These are phyloP conservation scores for Eucommia ulmoides DNA, from an alignment of 257 asterid species.

Conservation along the genomic window DNA sequence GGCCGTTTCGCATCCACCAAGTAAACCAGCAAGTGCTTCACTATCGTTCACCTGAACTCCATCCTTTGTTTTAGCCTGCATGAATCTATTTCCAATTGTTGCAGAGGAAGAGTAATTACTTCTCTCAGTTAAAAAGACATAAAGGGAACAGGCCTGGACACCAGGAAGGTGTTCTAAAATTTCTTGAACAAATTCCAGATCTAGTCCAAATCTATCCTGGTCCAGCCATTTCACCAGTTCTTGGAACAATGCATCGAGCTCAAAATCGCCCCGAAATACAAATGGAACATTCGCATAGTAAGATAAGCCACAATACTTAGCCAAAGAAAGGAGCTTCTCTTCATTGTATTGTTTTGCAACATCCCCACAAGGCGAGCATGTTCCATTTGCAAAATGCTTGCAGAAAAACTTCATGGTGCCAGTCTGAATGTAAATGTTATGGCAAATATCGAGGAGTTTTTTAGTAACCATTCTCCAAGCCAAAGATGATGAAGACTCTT, in stretches of 20 bases:
- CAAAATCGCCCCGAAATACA: not conserved
- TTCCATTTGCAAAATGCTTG: constrained; percentile 1
- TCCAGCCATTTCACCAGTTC: not conserved
- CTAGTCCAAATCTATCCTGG: constrained; percentile 4
- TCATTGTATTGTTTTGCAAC: not conserved
- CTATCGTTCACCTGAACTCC: not conserved
- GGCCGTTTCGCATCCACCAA: not conserved
- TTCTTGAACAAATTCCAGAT: constrained; percentile 1
- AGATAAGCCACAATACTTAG: not conserved
- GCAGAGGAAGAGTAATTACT: not conserved
- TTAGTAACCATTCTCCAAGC: not conserved
- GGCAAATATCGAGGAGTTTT: not conserved
- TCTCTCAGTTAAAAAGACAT: not conserved
- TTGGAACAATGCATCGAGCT: not conserved
- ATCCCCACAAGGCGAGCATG: not conserved
- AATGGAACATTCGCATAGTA: not conserved
- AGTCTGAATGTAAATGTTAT: not conserved
- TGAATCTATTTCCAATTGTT: constrained; percentile 1
- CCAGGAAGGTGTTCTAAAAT: constrained; percentile 4
- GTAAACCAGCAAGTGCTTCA: not conserved
- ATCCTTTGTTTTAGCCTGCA: not conserved
- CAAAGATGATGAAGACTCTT: constrained; percentile 1
- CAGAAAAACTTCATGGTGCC: not conserved
- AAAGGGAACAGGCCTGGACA: not conserved
- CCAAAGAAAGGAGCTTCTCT: not conserved